phyloP scores from a whole-genome alignment of 257 asterid species.

The Ligustrum vulgare region DNA sequence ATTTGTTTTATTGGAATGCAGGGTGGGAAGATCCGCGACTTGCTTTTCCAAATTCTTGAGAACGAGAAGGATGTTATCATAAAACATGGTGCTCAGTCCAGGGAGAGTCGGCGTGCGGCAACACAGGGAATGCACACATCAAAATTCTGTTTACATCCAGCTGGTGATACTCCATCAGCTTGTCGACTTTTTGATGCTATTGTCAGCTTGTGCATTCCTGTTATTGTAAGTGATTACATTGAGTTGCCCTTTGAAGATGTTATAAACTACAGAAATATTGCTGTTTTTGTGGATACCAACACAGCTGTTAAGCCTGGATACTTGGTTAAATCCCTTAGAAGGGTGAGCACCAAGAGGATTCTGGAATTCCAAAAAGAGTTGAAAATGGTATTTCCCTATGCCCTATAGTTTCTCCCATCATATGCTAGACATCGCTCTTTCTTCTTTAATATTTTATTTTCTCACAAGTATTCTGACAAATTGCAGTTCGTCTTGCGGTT shows the following conservation, averaged over 20 bases:
- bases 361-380: slow-evolving; percentile 79
- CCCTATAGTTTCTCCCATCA: slow-evolving; percentile 4
- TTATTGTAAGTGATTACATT: slow-evolving; percentile 78
- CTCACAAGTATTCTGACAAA: not conserved
- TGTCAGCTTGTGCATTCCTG: slow-evolving; percentile 95
- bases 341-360: slow-evolving; percentile 46
- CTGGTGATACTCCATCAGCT: slow-evolving; percentile 99
- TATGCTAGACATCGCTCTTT: not conserved
- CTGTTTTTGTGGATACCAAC: slow-evolving; percentile 71
- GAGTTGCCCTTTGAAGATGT: slow-evolving; percentile 97
- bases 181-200: slow-evolving; percentile 98
- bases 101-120: slow-evolving; percentile 95
- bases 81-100: slow-evolving; percentile 90
- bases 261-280: slow-evolving; percentile 84
- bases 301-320: slow-evolving; percentile 71
- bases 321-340: slow-evolving; percentile 75
- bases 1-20: slow-evolving; percentile 25
- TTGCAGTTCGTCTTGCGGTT: not conserved
- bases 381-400: slow-evolving; percentile 51
- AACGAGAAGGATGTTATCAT: slow-evolving; percentile 71
- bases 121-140: slow-evolving; percentile 92
- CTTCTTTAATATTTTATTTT: not conserved
- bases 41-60: slow-evolving; percentile 89
- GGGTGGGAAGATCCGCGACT: slow-evolving; percentile 95
- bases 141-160: slow-evolving; percentile 93